Percentiles rank a stretch among this genome's conserved stretches.
Conservation (phyloP, 139 green algal genomes). For the Chlorella ohadii region DNA sequence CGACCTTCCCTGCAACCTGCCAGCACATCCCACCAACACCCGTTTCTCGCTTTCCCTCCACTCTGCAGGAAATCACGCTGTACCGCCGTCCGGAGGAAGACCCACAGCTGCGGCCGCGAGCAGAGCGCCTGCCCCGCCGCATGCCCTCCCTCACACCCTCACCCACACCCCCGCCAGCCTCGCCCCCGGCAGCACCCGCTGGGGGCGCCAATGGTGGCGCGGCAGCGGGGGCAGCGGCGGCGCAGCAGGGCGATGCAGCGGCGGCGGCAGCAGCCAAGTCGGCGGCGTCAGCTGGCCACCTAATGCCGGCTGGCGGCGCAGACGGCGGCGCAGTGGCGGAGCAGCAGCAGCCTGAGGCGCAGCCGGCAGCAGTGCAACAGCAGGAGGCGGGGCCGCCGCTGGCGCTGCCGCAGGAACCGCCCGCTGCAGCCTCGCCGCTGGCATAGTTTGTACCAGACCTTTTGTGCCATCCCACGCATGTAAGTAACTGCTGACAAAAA, state of each 20-base stretch:
- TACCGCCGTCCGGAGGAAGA: constrained; percentile 58
- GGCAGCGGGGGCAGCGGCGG: background rate
- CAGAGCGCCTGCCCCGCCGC: constrained; percentile 13
- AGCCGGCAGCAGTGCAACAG: background rate
- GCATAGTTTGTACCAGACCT: background rate
- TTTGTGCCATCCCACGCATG: background rate
- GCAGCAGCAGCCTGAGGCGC: background rate
- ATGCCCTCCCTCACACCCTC: constrained; percentile 9
- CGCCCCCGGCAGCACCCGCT: background rate
- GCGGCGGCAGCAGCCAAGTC: no score
- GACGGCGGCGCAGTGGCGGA: background rate
- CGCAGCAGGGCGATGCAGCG: no score
- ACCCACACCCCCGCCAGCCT: background rate
- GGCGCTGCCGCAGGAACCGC: background rate
- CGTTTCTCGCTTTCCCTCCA: no score
- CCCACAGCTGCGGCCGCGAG: background rate
- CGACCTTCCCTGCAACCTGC: no score
- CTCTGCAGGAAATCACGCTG: constrained; percentile 79
- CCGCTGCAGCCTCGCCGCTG: background rate
- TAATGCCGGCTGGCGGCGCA: background rate
- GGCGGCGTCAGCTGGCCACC: background rate
- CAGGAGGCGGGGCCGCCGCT: background rate
- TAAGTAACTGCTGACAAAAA: no score
- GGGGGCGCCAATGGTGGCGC: background rate
- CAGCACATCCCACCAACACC: no score